Evolutionary conservation across 2,329 filamentous ascomycete genomes (phyloP).

Genomic region (Hypomyces rosellus): DNA sequence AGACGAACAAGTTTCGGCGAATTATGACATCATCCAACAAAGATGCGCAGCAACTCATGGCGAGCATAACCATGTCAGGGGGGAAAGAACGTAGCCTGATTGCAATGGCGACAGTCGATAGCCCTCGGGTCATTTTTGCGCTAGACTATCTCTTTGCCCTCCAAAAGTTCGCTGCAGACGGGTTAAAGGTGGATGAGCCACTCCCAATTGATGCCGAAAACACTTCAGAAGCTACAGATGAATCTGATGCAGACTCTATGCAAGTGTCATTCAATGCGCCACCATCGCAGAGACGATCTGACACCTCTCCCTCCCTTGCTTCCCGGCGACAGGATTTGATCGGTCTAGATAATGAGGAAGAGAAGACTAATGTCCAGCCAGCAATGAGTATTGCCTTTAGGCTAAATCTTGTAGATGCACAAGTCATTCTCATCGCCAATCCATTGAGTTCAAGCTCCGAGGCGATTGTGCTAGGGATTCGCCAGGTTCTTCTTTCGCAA

Average conservation of each 20-base stretch:
- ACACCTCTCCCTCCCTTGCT: slow-evolving; percentile 20
- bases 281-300: slow-evolving; percentile 20
- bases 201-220: slow-evolving; percentile 45
- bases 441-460: slow-evolving; percentile 85
- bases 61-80: slow-evolving; percentile 86
- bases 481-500: slow-evolving; percentile 86
- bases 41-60: slow-evolving; percentile 96
- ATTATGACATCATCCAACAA: slow-evolving; percentile 98
- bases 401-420: slow-evolving; percentile 90
- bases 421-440: slow-evolving; percentile 94
- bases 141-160: slow-evolving; percentile 92
- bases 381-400: slow-evolving; percentile 77
- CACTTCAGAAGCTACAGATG: slow-evolving; percentile 50
- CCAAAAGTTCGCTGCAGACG: slow-evolving; percentile 72
- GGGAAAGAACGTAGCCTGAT: slow-evolving; percentile 77
- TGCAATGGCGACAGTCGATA: slow-evolving; percentile 89
- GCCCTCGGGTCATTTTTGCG: slow-evolving; percentile 88
- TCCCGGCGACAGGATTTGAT: slow-evolving; percentile 21
- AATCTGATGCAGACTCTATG: slow-evolving; percentile 55
- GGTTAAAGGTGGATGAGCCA: slow-evolving; percentile 56
- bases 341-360: slow-evolving; percentile 11
- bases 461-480: slow-evolving; percentile 89
- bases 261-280: slow-evolving; percentile 36
- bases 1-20: slow-evolving; percentile 92
- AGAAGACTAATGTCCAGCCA: slow-evolving; percentile 17